Conservation (phyloP, 2,329 filamentous ascomycete species). For the Pseudocercospora fijiensis region DNA sequence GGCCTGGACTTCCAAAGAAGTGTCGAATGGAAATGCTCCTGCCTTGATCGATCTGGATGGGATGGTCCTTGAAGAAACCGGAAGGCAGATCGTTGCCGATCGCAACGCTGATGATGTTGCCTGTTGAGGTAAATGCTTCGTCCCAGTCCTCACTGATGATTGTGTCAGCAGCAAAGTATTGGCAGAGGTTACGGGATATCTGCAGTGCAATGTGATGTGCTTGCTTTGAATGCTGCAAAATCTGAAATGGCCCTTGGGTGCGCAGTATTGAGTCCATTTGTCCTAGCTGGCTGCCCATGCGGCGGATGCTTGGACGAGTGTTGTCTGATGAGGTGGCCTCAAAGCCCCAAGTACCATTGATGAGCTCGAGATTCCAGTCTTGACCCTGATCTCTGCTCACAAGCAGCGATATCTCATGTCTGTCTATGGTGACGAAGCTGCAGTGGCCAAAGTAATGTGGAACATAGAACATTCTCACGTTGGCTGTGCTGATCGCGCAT, state of each 20-base stretch:
- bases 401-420: constrained; percentile 2
- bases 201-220: constrained; percentile 49
- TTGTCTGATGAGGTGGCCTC: neutral
- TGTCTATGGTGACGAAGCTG: constrained; percentile 22
- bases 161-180: constrained; percentile 58
- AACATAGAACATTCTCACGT: constrained; percentile 41
- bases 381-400: neutral
- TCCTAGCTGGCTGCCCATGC: constrained; percentile 53
- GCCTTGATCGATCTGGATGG: constrained; percentile 31
- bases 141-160: constrained; percentile 38
- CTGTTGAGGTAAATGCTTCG: constrained; percentile 26
- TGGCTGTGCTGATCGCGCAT: constrained; percentile 46
- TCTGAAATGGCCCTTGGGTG: constrained; percentile 47
- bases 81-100: constrained; percentile 33
- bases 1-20: neutral
- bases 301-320: constrained; percentile 15
- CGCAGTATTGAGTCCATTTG: constrained; percentile 55
- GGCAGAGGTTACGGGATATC: constrained; percentile 57
- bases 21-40: constrained; percentile 16
- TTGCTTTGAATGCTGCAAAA: constrained; percentile 38
- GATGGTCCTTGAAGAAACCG: constrained; percentile 29
- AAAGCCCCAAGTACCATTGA: constrained; percentile 9
- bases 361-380: neutral
- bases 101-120: constrained; percentile 50
- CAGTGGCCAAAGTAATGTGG: constrained; percentile 24